Conservation (phyloP, 2,329 filamentous ascomycete species). For the Fusarium tuaranense region DNA sequence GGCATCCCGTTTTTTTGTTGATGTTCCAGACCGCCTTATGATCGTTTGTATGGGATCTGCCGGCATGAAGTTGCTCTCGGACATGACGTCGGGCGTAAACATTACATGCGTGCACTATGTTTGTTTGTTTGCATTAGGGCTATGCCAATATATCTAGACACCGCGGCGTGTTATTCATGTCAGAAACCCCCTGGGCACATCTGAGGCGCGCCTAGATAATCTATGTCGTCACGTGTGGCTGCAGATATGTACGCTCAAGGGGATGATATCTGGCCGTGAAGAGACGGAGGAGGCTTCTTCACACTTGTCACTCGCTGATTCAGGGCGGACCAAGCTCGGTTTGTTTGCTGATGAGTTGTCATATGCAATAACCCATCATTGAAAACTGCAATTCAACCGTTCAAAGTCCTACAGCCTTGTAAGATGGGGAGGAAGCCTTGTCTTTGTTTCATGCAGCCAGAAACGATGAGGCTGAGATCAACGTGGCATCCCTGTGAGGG, state of each 20-base stretch:
- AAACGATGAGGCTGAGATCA: not conserved
- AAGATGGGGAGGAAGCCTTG: not conserved
- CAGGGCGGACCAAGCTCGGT: not conserved
- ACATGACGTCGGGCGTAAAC: not conserved
- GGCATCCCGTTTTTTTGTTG: not conserved
- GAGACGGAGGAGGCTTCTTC: not conserved
- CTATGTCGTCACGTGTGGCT: not conserved
- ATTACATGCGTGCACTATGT: not conserved
- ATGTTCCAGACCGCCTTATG: not conserved
- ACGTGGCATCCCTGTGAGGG: not conserved
- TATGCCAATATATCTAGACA: not conserved
- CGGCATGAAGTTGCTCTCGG: not conserved
- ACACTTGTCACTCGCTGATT: not conserved
- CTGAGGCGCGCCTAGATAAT: not conserved
- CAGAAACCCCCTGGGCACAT: not conserved
- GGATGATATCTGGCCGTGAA: not conserved
- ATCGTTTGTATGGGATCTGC: not conserved
- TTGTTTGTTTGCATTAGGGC: not conserved
- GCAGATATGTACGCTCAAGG: not conserved
- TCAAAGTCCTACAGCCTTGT: not conserved
- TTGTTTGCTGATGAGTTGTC: not conserved
- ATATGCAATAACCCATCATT: not conserved
- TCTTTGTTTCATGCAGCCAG: not conserved
- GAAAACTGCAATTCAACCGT: not conserved
- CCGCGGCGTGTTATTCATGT: not conserved